These are phyloP conservation scores for Pythium periplocum DNA, from an alignment of 352 stramenopile genomes.

Conservation along the genomic window DNA sequence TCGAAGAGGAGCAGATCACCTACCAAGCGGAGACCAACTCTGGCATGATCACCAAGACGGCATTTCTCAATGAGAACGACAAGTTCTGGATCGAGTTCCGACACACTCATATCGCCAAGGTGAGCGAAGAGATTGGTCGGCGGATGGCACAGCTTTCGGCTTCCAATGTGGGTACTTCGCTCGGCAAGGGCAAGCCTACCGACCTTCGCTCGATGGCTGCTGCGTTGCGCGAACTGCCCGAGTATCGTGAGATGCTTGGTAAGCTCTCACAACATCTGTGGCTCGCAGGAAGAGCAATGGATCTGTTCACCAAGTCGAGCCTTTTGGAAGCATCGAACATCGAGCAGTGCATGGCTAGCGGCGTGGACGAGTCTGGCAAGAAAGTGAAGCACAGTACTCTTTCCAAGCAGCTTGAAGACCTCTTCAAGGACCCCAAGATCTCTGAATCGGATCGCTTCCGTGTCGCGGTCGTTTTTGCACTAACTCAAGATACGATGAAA, in stretches of 20 bases:
- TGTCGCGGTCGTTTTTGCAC: constrained; percentile 90
- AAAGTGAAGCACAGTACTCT: constrained; percentile 84
- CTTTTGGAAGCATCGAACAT: constrained; percentile 91
- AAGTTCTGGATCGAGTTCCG: constrained; percentile 95
- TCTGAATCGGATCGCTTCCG: constrained; percentile 82
- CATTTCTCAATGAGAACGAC: constrained; percentile 96
- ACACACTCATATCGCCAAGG: constrained; percentile 94
- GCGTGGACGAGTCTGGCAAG: constrained; percentile 90
- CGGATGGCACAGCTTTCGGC: constrained; percentile 65
- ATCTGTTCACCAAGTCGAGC: constrained; percentile 83
- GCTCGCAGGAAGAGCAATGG: constrained; percentile 92
- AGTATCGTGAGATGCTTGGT: constrained; percentile 93
- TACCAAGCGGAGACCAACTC: constrained; percentile 86
- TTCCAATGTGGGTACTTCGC: constrained; percentile 76
- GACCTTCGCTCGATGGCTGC: constrained; percentile 91
- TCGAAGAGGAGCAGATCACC: constrained; percentile 94
- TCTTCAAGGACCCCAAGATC: constrained; percentile 80
- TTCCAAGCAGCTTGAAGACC: constrained; percentile 85
- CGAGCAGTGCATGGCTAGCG: constrained; percentile 94
- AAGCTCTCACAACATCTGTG: constrained; percentile 95
- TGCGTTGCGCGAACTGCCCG: constrained; percentile 89
- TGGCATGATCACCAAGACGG: constrained; percentile 79
- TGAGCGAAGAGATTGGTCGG: constrained; percentile 76
- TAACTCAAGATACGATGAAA: constrained; percentile 90
- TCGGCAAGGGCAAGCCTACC: constrained; percentile 78